Evolutionary conservation across 2,329 filamentous ascomycete species (phyloP), one percentile per base, ranked within the genome.

Genomic region (Cladophialophora immunda): DNA sequence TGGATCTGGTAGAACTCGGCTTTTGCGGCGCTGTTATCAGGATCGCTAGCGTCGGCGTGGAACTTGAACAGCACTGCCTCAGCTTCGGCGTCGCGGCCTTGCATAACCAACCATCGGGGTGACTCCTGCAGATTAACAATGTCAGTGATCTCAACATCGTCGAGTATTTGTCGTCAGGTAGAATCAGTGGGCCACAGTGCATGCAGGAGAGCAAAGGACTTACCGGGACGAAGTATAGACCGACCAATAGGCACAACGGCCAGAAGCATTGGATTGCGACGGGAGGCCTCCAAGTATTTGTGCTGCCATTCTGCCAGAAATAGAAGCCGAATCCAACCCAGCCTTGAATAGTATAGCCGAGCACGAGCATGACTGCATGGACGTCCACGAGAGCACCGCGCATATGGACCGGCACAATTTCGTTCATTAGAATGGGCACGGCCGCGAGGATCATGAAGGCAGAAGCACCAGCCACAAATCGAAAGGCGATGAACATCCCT

Each of bases 1-100:
- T 69, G 52, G 34, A 69, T 79, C 36, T 71, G 67, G 54, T 62
- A 68, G 47, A 68, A 70, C 58, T 72, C 70, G 45, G 68, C 68
- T 41, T 68, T 63, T 30, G 68, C 67, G 8, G 66, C 47, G 22
- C 62, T 50, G 27, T 65, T 58, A 6, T 68, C 52, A 5, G 66
- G 65, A 52, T 70, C 68, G 27, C 30, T 47, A 8, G 65, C 59
- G 32, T 67, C 54, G 3, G 62, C 64, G 32, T 70, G 70, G 4
- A 72, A 57, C 32, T 67, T 68, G 15, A 62, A 34, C 17, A 73
- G 58, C 15, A 70, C 56, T 9, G 63, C 67, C 22, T 70, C 65
- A 5, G 71, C 71, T 53, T 73, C 70, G 8, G 68, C 60, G 19
- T 67, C 58, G 19, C 70, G 63, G 6, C 70, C 71, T 30, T 73